Base-by-base conservation (phyloP, 257 asterid species). In the Capsicum chinense region DNA sequence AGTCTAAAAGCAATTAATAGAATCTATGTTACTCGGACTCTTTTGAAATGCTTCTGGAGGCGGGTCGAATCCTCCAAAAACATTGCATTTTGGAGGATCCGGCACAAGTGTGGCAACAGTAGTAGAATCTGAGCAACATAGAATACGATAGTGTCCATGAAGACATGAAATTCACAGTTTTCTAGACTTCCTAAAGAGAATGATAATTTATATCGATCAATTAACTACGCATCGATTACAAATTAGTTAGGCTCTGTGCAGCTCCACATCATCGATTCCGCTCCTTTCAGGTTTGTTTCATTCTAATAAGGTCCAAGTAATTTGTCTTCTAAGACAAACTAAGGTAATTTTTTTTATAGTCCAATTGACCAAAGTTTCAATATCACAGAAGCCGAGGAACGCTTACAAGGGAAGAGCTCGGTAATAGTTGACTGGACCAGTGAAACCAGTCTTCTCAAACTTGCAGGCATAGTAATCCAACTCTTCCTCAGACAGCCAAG, bases 381-480 rank as follows among this genome's bases (percentile, higher is more conserved):
- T 5, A 71, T 71, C 17, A n/a, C 26, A 71, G 33, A 71, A 47
- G 3, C 39, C 87, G 15, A 21, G 59, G 12, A 10, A 13, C 16
- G 50, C 93, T 89, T 81, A 92, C 97, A 86, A 3, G 57, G 80
- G 67, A 26, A 87, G 56, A 26, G 92, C 91, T 2, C 93, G 87
- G 14, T 90, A 92, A 89, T 90, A 92, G 89, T 92, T 92, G 79
- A 92, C 63, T 16, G 87, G 90, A 2, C 93, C 94, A 1, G 95
- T 92, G 84, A 90, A 92, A 84, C 93, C 92, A 0, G 89, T 66
- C 81, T 85, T 82, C 56, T 88, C 68, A 81, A 88, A 92, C 26
- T 88, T 88, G 74, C 86, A 47, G 7, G 90, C 85, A 8, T 87
- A 92, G 48, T 89, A 89, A 56, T 88, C 79, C 14, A 92, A 8